Evolutionary conservation across 176 grass and related monocot species (phyloP).

Genomic region (Oryza coarctata): DNA sequence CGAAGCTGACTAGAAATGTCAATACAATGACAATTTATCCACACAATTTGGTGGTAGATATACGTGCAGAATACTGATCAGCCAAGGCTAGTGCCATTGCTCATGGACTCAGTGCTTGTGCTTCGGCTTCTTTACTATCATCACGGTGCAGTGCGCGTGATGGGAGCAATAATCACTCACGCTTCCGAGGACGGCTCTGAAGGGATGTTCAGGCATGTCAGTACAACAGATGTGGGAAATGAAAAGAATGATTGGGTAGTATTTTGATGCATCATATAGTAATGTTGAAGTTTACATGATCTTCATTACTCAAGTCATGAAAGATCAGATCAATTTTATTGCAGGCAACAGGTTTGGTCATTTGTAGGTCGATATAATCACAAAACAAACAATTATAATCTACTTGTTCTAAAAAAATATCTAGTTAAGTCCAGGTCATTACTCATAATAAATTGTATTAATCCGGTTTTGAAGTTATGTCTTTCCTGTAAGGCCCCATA

Average conservation of each 20-base stretch:
- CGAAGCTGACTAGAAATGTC: neutral
- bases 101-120: slow-evolving; percentile 43
- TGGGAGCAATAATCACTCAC: slow-evolving; percentile 89
- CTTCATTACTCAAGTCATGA: too few relatives aligned
- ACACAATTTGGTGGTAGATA: neutral
- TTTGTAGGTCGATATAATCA: neutral
- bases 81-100: neutral
- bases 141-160: slow-evolving; percentile 87
- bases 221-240: neutral
- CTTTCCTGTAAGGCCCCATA: neutral
- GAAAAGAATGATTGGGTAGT: neutral
- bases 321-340: neutral
- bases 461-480: neutral
- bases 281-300: neutral
- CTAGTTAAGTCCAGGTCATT: neutral
- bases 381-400: neutral
- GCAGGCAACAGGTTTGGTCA: too few relatives aligned
- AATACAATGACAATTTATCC: slow-evolving; percentile 26
- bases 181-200: slow-evolving; percentile 80
- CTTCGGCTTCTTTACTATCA: slow-evolving; percentile 95
- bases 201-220: neutral
- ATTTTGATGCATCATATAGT: neutral
- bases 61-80: neutral
- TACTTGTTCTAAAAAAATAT: neutral
- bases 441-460: too few relatives aligned